Conservation (phyloP, 257 asterid species). For the Anisodus acutangulus region DNA sequence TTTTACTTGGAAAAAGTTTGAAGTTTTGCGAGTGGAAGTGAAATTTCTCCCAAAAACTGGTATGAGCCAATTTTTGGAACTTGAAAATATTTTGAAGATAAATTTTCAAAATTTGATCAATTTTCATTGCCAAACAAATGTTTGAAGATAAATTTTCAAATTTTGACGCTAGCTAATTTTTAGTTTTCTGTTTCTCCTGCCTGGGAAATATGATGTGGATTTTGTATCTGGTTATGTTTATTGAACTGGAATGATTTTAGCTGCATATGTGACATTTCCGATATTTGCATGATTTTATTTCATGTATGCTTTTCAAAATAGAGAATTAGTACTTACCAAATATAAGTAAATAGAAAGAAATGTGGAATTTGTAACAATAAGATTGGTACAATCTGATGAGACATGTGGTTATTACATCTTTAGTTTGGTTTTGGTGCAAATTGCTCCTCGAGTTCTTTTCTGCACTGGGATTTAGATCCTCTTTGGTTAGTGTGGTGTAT, state of each 20-base stretch:
- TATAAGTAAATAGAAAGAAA: neutral
- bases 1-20: no score
- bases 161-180: no score
- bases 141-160: no score
- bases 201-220: neutral
- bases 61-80: no score
- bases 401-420: neutral
- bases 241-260: neutral
- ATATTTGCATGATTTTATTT: no score
- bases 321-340: neutral
- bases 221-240: neutral
- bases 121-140: no score
- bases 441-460: neutral
- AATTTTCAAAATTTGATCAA: no score
- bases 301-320: neutral
- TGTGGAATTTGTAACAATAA: neutral
- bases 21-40: no score
- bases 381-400: slow-evolving; percentile 19
- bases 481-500: neutral
- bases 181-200: neutral
- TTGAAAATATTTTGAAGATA: no score
- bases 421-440: neutral
- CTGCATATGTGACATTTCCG: neutral
- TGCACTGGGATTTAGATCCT: neutral
- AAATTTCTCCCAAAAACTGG: no score